Evolutionary conservation across 2,329 filamentous ascomycete species (phyloP), one percentile per base, ranked within the genome.

Genomic region (Tolypocladium pustulatum): DNA sequence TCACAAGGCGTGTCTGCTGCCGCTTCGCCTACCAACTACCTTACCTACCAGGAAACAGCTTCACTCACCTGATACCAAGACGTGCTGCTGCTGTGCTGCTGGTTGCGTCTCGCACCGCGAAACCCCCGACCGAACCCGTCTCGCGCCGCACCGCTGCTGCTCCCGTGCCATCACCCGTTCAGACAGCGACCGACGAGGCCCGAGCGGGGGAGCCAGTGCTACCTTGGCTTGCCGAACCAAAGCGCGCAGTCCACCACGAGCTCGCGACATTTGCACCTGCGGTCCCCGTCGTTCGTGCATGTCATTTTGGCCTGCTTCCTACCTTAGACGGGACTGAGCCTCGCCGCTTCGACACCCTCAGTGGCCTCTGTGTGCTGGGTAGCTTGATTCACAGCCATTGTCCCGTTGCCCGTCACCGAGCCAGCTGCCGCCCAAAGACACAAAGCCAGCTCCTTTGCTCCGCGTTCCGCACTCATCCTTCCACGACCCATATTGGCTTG

Each of bases 121-220:
- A 7, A 20, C 46, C 12, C 32, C 25, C 22, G 25, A 49, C 46
- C 25, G 46, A 25, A 30, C 46, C 27, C 27, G 46, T 6, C 15
- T 20, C 17, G 46, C 46, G 46, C 46, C 27, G 46, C 46, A 5
- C 46, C 43, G 43, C 17, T 51, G 46, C 46, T 43, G 40, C 40
- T 43, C 40, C 40, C 22, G 40, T 9, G 46, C 46, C 46, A 17
- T 51, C 17, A 12, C 46, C n/a, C 15, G 27, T 51, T 17, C 27
- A 51, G 27, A 32, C 46, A 27, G 17, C 27, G 49, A 52, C 27
- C 12, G 27, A 52, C 49, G 49, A 52, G 49, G 59, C 53, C 59
- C 61, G 55, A 62, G 59, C 57, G 61, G 59, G 57, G 57, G 37
- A 52, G 37, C 51, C 49, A 32, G 38, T 57, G 32, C 32, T 57